A percentile compares a stretch with the other conserved stretches of the same genome.
phyloP scores from a whole-genome alignment of 2,329 filamentous ascomycete genomes.

The Ophiostoma sp. region DNA sequence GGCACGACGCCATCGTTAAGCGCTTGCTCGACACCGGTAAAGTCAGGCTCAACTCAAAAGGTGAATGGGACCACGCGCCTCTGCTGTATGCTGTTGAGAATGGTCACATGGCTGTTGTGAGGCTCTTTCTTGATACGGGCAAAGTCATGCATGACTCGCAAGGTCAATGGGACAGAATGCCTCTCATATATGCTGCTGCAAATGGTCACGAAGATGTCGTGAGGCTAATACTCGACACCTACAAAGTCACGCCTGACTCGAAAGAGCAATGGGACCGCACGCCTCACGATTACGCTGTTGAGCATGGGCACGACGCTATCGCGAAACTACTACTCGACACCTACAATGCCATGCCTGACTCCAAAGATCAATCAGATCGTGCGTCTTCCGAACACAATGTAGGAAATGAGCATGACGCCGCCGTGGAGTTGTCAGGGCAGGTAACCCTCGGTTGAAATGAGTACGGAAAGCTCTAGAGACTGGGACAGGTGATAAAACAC shows the following conservation, averaged over 20 bases:
- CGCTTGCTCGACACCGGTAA: background rate
- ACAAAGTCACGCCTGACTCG: background rate
- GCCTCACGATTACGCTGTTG: background rate
- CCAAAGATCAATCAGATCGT: background rate
- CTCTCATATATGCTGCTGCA: background rate
- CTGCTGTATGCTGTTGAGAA: background rate
- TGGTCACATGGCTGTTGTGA: background rate
- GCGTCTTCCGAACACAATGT: background rate
- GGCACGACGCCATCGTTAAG: background rate
- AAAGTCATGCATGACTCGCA: background rate
- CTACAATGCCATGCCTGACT: too few relatives aligned
- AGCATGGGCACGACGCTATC: background rate
- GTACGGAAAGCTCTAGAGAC: too few relatives aligned
- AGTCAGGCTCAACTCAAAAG: background rate
- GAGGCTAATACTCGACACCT: background rate
- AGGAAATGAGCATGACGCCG: background rate
- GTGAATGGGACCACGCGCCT: background rate
- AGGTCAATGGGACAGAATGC: background rate
- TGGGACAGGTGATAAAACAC: too few relatives aligned
- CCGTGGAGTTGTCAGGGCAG: background rate
- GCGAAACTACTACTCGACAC: background rate
- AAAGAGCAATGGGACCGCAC: background rate
- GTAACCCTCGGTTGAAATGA: background rate
- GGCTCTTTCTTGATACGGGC: background rate
- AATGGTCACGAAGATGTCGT: background rate